Evolutionary conservation across 345 rosid genomes (phyloP).

Genomic region (Corchorus olitorius): DNA sequence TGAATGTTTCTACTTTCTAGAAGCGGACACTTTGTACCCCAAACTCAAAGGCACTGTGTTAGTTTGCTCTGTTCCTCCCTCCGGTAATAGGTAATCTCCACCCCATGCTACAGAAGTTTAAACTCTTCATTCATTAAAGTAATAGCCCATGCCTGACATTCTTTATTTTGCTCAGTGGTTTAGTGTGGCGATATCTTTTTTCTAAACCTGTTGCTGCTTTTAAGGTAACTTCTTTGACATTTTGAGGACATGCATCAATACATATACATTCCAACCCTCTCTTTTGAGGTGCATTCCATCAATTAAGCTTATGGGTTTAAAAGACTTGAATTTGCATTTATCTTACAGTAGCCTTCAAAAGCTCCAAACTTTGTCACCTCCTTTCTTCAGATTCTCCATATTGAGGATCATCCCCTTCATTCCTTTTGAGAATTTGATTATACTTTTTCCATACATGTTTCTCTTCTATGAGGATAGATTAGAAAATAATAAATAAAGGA

Average conservation of each 20-base stretch:
- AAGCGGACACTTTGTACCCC: slow-evolving; percentile 44
- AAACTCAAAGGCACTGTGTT: slow-evolving; percentile 68
- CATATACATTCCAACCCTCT: background rate
- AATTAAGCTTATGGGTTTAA: background rate
- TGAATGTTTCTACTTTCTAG: slow-evolving; percentile 38
- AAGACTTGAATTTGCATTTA: background rate
- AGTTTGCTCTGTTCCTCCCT: slow-evolving; percentile 92
- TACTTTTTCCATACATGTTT: background rate
- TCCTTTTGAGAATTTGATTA: slow-evolving; percentile 9
- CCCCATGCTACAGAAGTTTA: slow-evolving; percentile 1
- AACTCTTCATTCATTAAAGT: slow-evolving; percentile 13
- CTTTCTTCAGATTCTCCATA: background rate
- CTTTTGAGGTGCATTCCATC: background rate
- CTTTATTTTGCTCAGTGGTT: slow-evolving; percentile 53
- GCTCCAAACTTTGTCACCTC: background rate
- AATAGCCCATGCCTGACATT: slow-evolving; percentile 7
- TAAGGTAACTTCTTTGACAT: slow-evolving; percentile 51
- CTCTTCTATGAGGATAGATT: background rate
- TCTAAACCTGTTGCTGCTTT: slow-evolving; percentile 83
- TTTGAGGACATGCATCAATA: background rate
- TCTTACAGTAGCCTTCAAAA: background rate
- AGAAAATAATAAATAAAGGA: background rate
- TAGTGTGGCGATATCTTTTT: slow-evolving; percentile 87
- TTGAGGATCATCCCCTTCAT: background rate
- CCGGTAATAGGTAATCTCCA: slow-evolving; percentile 77